Base-by-base conservation (phyloP, 805 yeast species). In the Tetrapisispora arboricola region DNA sequence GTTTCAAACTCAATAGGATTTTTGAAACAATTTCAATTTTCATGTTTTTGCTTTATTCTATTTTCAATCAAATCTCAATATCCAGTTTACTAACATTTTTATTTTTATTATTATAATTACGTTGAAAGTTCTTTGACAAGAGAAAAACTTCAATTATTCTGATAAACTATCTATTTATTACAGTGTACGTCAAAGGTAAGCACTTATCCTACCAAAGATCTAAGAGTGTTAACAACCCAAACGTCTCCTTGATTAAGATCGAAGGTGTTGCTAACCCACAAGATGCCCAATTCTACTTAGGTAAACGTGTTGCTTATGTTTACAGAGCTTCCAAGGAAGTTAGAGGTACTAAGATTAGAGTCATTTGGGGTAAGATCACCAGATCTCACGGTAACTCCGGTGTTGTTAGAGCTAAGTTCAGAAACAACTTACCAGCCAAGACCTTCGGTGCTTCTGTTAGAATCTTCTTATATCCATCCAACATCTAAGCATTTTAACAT, bases 121-220 rank as follows among this genome's bases (percentile, higher is more conserved):
- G n/a, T 21, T 32, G 15, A 12, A 15, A 9, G n/a, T n/a, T 32
- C 33, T 7, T 31, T 31, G 3, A 3, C 13, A 9, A 7, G 18
- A 31, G 22, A 18, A 31, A 6, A 15, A 31, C 15, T 7, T 17
- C 18, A 31, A 31, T 17, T 31, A 31, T 31, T 15, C 22, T 24
- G 17, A 20, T 16, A 11, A 13, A 6, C 21, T 21, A 19, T n/a
- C 37, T 25, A 22, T 34, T 42, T 32, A 31, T 44, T 51, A 50
- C 68, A 84, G 94, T 92, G 77, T 92, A 92, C 96, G 97, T 92
- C 75, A 92, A 90, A 82, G 98, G 97, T 76, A 92, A 90, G 82
- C 98, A 92, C 84, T 71, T 92, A 68, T 88, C 96, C 64, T 92
- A 90, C 94, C 97, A 92, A 80, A 94, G 98, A 78, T 87, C 96